These are phyloP conservation scores for Haematococcus sp. DNA, from an alignment of 139 green algal genomes.

Conservation along the genomic window DNA sequence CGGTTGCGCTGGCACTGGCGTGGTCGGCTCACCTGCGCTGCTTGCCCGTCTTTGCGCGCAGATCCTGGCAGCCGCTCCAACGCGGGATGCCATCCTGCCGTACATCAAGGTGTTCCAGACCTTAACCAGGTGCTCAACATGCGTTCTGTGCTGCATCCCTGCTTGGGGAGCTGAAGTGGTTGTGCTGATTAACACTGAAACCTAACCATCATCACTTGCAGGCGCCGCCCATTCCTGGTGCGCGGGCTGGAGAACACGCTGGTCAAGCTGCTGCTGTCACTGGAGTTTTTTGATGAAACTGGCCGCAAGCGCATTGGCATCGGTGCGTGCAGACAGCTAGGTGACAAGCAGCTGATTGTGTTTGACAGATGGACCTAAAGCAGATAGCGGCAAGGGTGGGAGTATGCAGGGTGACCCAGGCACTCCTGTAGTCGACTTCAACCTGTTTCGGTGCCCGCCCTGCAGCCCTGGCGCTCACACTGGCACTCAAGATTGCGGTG, in stretches of 20 bases:
- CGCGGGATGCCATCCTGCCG: conserved; percentile 65
- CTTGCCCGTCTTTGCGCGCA: conserved; percentile 35
- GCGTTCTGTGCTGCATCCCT: too few species aligned
- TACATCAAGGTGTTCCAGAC: conserved; percentile 86
- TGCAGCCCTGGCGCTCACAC: conserved; percentile 69
- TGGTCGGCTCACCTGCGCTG: too few species aligned
- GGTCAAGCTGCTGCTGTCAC: conserved; percentile 80
- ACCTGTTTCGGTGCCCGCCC: too few species aligned
- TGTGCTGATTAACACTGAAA: too few species aligned
- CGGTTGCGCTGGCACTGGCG: too few species aligned
- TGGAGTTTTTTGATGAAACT: conserved; percentile 87
- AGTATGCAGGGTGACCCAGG: too few species aligned
- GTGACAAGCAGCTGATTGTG: too few species aligned
- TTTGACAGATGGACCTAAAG: too few species aligned
- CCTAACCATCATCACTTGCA: too few species aligned
- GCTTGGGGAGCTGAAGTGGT: too few species aligned
- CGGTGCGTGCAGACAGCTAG: conserved; percentile 36
- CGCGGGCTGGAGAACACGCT: conserved; percentile 90
- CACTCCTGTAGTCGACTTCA: not conserved
- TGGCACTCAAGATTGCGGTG: conserved; percentile 71
- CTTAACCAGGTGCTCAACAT: conserved; percentile 71
- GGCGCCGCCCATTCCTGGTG: conserved; percentile 91
- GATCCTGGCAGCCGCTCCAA: conserved; percentile 60
- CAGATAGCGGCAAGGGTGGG: too few species aligned
- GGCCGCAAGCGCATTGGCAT: conserved; percentile 76